Percentiles rank a stretch among this genome's conserved stretches.
Conservation (phyloP, 2,329 filamentous ascomycete species). For the Gnomoniopsis smithogilvyi region DNA sequence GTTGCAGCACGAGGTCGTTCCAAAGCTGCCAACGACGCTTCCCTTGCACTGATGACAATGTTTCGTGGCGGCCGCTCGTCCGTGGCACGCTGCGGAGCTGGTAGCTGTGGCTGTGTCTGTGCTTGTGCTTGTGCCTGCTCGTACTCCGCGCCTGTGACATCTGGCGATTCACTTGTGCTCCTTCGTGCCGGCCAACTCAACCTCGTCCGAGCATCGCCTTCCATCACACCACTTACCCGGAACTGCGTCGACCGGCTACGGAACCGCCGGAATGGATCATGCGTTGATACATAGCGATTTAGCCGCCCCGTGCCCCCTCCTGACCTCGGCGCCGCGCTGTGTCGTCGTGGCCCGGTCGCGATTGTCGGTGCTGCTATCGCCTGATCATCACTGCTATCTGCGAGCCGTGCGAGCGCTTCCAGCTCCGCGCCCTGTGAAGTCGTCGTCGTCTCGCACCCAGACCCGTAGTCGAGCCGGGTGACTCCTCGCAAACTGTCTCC, state of each 20-base stretch:
- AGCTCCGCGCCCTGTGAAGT: background rate
- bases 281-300: background rate
- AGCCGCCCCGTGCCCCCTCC: background rate
- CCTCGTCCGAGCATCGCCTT: background rate
- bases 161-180: background rate
- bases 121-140: background rate
- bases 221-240: background rate
- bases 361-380: background rate
- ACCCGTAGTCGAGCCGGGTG: background rate
- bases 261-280: background rate
- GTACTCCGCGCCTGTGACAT: background rate
- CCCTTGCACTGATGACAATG: background rate
- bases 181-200: conserved; percentile 3
- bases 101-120: background rate
- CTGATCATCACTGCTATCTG: background rate
- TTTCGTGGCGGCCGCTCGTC: background rate
- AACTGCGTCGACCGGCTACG: conserved; percentile 11
- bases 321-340: background rate
- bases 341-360: background rate
- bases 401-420: background rate
- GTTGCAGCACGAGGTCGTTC: background rate
- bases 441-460: too few species aligned
- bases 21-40: background rate
- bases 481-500: background rate
- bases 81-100: background rate